Conservation (phyloP, 2,329 filamentous ascomycete genomes). For the Botryosphaeria agaves region DNA sequence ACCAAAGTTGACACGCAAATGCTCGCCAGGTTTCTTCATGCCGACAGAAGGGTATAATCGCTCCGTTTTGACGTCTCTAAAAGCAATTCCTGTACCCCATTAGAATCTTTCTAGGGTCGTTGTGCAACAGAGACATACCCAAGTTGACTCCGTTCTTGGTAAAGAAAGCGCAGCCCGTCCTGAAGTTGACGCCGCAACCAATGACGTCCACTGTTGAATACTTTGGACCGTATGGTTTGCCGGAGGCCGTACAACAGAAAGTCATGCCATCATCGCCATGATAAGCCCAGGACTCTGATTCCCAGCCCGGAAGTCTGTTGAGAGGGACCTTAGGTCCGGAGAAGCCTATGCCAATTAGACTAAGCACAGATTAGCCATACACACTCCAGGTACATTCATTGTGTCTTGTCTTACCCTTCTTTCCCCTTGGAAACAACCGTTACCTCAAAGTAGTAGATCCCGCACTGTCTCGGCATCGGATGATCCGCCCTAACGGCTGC, state of each 20-base stretch:
- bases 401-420: conserved; percentile 46
- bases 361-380: too few species aligned
- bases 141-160: conserved; percentile 45
- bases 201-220: conserved; percentile 42
- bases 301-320: conserved; percentile 47
- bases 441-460: conserved; percentile 86
- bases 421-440: conserved; percentile 48
- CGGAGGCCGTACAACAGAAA: conserved; percentile 40
- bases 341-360: conserved; percentile 41
- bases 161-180: conserved; percentile 43
- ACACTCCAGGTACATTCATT: too few species aligned
- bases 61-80: conserved; percentile 44
- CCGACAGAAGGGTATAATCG: conserved; percentile 50
- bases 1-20: conserved; percentile 44
- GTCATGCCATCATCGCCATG: conserved; percentile 48
- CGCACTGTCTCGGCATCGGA: conserved; percentile 74
- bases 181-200: conserved; percentile 48
- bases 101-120: background rate
- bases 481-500: conserved; percentile 69
- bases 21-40: conserved; percentile 46
- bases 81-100: conserved; percentile 43
- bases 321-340: conserved; percentile 40
- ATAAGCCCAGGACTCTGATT: conserved; percentile 47
- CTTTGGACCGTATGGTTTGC: conserved; percentile 41
- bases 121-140: conserved; percentile 23